phyloP scores from a whole-genome alignment of 192 early-diverging fungal species.

The Blastocladiella britannica region DNA sequence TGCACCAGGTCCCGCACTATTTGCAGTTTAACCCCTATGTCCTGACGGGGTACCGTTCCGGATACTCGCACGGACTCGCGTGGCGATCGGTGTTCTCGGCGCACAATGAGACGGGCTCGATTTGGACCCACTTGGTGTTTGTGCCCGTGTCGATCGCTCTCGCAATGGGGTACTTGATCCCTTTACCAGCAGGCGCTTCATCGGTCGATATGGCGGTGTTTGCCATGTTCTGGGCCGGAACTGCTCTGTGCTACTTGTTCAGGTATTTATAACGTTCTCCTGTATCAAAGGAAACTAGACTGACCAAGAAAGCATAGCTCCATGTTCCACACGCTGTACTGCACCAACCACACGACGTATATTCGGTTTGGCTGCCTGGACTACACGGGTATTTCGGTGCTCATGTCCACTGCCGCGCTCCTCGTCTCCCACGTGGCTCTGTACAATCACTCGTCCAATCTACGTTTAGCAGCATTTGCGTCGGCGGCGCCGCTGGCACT shows the following conservation, averaged over 20 bases:
- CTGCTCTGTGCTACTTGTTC: neutral
- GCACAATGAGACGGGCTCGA: constrained; percentile 49
- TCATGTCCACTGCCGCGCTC: constrained; percentile 34
- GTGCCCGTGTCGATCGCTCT: neutral
- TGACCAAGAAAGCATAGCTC: no score
- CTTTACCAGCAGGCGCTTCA: constrained; percentile 20
- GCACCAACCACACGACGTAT: constrained; percentile 31
- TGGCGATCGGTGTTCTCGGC: constrained; percentile 36
- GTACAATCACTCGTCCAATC: constrained; percentile 22
- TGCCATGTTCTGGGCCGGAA: constrained; percentile 22
- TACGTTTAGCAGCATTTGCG: constrained; percentile 21
- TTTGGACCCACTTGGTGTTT: constrained; percentile 11
- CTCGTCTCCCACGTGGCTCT: constrained; percentile 35
- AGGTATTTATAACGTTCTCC: neutral
- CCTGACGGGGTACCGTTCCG: constrained; percentile 29
- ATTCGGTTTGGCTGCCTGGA: constrained; percentile 2
- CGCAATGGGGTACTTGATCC: neutral
- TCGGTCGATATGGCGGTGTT: constrained; percentile 32
- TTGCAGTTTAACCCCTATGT: constrained; percentile 15
- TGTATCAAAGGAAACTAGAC: no score
- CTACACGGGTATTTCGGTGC: constrained; percentile 25
- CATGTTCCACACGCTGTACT: constrained; percentile 14
- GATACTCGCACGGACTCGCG: constrained; percentile 23
- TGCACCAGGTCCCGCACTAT: neutral
- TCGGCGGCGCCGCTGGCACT: constrained; percentile 23